Base-by-base conservation (phyloP, 192 early-diverging fungal genomes). In the Entophlyctis luteolus region DNA sequence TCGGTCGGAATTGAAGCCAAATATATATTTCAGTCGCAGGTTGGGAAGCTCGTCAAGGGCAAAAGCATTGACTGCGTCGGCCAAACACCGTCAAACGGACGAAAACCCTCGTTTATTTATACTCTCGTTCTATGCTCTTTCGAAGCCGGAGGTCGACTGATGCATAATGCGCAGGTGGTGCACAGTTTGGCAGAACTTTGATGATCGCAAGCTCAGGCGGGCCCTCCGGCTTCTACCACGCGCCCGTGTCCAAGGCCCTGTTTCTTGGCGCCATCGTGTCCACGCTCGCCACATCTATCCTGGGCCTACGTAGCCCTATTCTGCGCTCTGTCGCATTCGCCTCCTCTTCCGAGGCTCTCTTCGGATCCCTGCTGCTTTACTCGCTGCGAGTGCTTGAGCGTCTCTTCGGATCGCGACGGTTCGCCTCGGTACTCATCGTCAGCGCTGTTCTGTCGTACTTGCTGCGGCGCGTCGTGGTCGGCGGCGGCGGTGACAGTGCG, bases 211-310 rank as follows among this genome's bases (percentile, higher is more conserved):
- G 48, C 18, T 6, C 53, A 0, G 28, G 27, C 2, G 65, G 65
- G 56, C 65, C 65, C 22, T 27, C 28, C n/a, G 65, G 65, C 10
- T 67, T 67, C 65, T 63, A 59, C 58, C 75, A 79, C 50, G 77
- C 77, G 3, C 77, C 77, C 23, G 74, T 76, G 2, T 68, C 77
- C 23, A 79, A 79, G 56, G 74, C 74, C 20, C 23, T 79, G 23
- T 66, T 79, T 36, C 22, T 79, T 2, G 71, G 62, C 45, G 46
- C 71, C 5, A 71, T 68, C 14, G n/a, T 79, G 4, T 70, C 73
- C 47, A 71, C 74, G 5, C 35, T 79, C n/a, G 60, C 60, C 14
- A 31, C 50, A 5, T 49, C 46, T 4, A 27, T 29, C 20, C 32
- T 55, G 4, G 32, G 23, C 16, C 54, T 45, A n/a, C 10, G 42